phyloP scores from a whole-genome alignment of 1,139 yeast genomes.

The Arxiozyma bovina region DNA sequence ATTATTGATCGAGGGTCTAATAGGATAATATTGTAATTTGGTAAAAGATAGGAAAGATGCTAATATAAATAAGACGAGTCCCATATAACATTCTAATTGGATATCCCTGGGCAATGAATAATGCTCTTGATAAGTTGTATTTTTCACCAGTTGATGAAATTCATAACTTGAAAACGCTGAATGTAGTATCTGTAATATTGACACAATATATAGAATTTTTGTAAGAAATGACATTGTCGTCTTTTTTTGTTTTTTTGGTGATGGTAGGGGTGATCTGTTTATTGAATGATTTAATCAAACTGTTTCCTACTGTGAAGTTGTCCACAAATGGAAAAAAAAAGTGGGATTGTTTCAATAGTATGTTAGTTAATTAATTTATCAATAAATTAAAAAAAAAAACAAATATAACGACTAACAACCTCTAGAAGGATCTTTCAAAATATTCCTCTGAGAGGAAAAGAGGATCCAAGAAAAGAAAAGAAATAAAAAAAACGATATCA shows the following conservation, averaged over 20 bases:
- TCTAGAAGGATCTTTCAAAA: too few relatives aligned
- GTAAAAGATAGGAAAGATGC: slow-evolving; percentile 24
- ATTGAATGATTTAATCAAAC: too few relatives aligned
- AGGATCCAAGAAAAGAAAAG: too few relatives aligned
- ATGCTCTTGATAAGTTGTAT: not conserved
- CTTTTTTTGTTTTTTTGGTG: not conserved
- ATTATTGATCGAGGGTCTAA: slow-evolving; percentile 12
- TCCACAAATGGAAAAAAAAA: too few relatives aligned
- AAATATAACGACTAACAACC: too few relatives aligned
- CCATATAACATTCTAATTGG: slow-evolving; percentile 22
- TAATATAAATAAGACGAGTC: slow-evolving; percentile 19
- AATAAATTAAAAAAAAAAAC: too few relatives aligned
- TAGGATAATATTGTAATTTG: slow-evolving; percentile 19
- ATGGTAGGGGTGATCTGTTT: too few relatives aligned
- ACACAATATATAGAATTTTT: slow-evolving; percentile 14
- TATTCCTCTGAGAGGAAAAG: too few relatives aligned
- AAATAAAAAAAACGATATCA: too few relatives aligned
- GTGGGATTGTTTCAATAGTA: too few relatives aligned
- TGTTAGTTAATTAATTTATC: too few relatives aligned
- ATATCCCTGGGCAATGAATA: slow-evolving; percentile 22
- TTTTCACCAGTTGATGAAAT: slow-evolving; percentile 23
- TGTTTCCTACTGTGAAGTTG: too few relatives aligned
- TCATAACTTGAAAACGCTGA: slow-evolving; percentile 31
- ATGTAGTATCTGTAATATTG: slow-evolving; percentile 25
- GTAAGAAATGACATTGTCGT: slow-evolving; percentile 12